These are phyloP conservation scores for Plantago coronopus DNA, from an alignment of 305 asterid species.

Conservation along the genomic window DNA sequence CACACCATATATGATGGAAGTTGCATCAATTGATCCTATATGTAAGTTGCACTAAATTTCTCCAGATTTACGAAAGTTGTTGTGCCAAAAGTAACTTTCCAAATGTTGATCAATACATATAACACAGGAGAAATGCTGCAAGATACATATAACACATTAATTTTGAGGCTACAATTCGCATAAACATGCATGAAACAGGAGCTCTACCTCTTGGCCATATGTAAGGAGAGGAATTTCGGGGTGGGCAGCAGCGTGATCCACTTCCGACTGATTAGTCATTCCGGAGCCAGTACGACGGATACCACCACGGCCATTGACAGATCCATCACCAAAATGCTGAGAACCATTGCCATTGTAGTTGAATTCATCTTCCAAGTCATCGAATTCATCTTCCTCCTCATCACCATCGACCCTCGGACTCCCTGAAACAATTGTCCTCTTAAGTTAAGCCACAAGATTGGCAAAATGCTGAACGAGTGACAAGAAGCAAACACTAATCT, in stretches of 20 bases:
- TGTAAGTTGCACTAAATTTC: too few species aligned
- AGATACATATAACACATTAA: too few species aligned
- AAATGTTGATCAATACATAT: too few species aligned
- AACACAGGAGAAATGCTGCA: too few species aligned
- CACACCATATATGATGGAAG: not conserved
- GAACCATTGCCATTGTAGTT: slow-evolving; percentile 39
- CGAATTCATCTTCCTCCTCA: slow-evolving; percentile 75
- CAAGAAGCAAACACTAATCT: not conserved
- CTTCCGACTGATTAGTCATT: slow-evolving; percentile 40
- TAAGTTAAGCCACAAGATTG: slow-evolving; percentile 4
- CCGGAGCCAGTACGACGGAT: slow-evolving; percentile 44
- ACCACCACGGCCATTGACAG: slow-evolving; percentile 40
- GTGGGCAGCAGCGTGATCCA: slow-evolving; percentile 38
- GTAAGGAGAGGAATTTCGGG: slow-evolving; percentile 71
- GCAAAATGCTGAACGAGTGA: slow-evolving; percentile 5
- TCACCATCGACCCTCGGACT: slow-evolving; percentile 72
- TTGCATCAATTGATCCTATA: not conserved
- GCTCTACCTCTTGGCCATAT: slow-evolving; percentile 65
- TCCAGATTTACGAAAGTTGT: too few species aligned
- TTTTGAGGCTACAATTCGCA: too few species aligned
- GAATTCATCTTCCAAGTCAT: slow-evolving; percentile 69
- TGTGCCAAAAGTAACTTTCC: too few species aligned
- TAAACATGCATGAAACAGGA: too few species aligned
- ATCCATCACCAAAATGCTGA: slow-evolving; percentile 44
- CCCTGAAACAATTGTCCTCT: slow-evolving; percentile 33